Evolutionary conservation across 257 asterid genomes (phyloP).

Genomic region (Primulina tabacum): DNA sequence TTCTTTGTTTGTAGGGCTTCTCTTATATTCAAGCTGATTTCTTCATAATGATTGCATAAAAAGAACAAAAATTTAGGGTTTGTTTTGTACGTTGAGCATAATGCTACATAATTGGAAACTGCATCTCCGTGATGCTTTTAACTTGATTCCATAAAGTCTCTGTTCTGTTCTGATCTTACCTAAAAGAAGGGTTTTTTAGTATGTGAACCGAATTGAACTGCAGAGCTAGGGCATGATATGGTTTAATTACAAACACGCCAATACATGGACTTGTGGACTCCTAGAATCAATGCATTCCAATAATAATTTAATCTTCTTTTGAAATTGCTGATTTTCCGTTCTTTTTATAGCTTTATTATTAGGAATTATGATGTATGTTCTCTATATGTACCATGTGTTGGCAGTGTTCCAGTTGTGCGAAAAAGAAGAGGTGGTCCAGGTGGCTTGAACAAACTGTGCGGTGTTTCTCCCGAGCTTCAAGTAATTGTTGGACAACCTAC

Average conservation of each 20-base stretch:
- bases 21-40: slow-evolving; percentile 10
- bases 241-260: slow-evolving; percentile 2
- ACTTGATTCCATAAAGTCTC: not conserved
- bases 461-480: slow-evolving; percentile 92
- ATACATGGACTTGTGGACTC: not conserved
- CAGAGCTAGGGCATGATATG: not conserved
- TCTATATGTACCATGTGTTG: slow-evolving; percentile 14
- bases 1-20: not conserved
- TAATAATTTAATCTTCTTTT: slow-evolving; percentile 3
- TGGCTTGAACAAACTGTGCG: slow-evolving; percentile 87
- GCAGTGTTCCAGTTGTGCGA: slow-evolving; percentile 61
- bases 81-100: not conserved
- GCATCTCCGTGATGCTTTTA: not conserved
- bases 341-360: slow-evolving; percentile 2
- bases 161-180: not conserved
- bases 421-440: slow-evolving; percentile 96
- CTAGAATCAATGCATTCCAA: not conserved
- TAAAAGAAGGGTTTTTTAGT: slow-evolving; percentile 1
- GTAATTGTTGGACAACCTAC: slow-evolving; percentile 85
- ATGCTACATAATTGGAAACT: not conserved
- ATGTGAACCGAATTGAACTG: slow-evolving; percentile 3
- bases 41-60: slow-evolving; percentile 1
- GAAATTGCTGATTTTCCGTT: slow-evolving; percentile 1
- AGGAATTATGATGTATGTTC: slow-evolving; percentile 20
- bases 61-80: not conserved